These are phyloP conservation scores for Tolypocladium guangdongense DNA, from an alignment of 2,329 filamentous ascomycete genomes.

Conservation along the genomic window DNA sequence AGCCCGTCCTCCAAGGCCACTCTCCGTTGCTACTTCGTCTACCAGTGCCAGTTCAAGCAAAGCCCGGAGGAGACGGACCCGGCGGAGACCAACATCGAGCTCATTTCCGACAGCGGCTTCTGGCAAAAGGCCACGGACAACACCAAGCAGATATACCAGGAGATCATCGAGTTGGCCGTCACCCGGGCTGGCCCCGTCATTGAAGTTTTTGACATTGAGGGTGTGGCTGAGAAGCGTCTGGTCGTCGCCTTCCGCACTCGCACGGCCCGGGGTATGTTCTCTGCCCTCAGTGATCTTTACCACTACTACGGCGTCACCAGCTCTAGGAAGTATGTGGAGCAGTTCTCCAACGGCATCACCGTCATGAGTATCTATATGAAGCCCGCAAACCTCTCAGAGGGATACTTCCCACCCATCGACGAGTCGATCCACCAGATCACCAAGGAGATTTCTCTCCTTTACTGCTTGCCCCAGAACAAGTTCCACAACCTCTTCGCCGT, in stretches of 20 bases:
- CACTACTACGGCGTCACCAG: conserved; percentile 98
- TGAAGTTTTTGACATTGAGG: conserved; percentile 94
- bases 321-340: conserved; percentile 94
- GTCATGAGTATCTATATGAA: conserved; percentile 93
- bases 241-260: conserved; percentile 91
- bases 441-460: conserved; percentile 93
- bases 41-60: conserved; percentile 86
- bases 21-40: conserved; percentile 96
- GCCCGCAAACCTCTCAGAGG: conserved; percentile 45
- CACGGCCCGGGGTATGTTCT: conserved; percentile 88
- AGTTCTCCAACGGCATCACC: conserved; percentile 97
- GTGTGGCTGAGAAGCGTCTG: conserved; percentile 80
- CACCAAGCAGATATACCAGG: conserved; percentile 91
- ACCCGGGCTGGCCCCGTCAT: conserved; percentile 86
- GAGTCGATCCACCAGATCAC: conserved; percentile 97
- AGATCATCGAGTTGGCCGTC: conserved; percentile 81
- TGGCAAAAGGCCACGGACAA: conserved; percentile 91
- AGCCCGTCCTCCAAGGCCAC: conserved; percentile 62
- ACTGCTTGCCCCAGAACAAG: conserved; percentile 96
- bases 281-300: conserved; percentile 88
- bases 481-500: conserved; percentile 83
- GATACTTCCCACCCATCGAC: conserved; percentile 67
- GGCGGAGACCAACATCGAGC: conserved; percentile 77
- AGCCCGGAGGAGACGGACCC: conserved; percentile 57
- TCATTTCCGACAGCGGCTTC: conserved; percentile 90